These are phyloP conservation scores for Guillardia theta DNA, from an alignment of 78 protist genomes.

Conservation along the genomic window DNA sequence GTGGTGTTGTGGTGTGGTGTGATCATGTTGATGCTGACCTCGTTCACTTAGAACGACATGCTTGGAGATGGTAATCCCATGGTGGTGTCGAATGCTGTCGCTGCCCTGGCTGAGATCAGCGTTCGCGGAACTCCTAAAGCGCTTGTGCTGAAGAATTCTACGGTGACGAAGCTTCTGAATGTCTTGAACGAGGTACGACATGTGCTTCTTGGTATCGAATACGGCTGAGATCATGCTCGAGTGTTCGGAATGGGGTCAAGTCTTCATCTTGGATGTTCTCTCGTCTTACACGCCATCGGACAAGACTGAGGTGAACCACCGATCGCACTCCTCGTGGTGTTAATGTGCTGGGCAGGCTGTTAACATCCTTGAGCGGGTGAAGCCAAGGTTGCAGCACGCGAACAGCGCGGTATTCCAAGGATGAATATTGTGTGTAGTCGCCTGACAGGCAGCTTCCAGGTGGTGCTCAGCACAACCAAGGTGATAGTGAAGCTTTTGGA, in stretches of 20 bases:
- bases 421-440: neutral
- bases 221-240: neutral
- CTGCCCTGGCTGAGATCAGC: conserved; percentile 90
- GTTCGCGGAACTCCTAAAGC: conserved; percentile 59
- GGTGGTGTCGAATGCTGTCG: conserved; percentile 98
- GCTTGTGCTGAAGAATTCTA: conserved; percentile 59
- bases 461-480: neutral
- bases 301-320: too few species aligned
- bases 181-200: conserved; percentile 89
- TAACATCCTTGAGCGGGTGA: conserved; percentile 90
- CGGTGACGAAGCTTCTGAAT: conserved; percentile 79
- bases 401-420: conserved; percentile 94
- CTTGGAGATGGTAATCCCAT: conserved; percentile 95
- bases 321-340: neutral
- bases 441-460: too few species aligned
- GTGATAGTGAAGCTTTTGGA: neutral
- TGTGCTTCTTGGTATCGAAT: conserved; percentile 40
- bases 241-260: conserved; percentile 90
- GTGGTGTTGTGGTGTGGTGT: too few species aligned
- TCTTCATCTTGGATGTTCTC: conserved; percentile 94
- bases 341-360: conserved; percentile 76
- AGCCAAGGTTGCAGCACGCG: conserved; percentile 95
- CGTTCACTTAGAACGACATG: conserved; percentile 74
- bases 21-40: too few species aligned
- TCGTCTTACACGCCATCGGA: conserved; percentile 53